Conservation (phyloP, 768 basidiomycete species). For the Jaapia argillacea region DNA sequence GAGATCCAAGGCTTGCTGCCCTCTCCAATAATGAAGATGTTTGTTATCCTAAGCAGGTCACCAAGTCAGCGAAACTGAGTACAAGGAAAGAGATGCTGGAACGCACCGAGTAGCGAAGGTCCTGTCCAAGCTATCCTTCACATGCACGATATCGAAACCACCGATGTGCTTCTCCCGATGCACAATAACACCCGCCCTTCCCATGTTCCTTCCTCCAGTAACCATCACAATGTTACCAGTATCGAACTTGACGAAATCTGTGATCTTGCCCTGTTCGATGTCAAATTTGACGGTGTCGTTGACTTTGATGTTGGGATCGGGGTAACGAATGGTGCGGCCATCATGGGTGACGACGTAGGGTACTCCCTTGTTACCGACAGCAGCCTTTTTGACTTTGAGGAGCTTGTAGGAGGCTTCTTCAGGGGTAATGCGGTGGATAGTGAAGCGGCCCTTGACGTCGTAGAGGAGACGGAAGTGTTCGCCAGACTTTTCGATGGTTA, state of each 20-base stretch:
- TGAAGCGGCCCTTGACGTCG: slow-evolving; percentile 99
- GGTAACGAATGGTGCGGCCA: slow-evolving; percentile 99
- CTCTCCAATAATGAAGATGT: slow-evolving; percentile 98
- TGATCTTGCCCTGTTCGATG: slow-evolving; percentile 89
- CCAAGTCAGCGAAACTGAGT: background rate
- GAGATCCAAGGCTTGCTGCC: slow-evolving; percentile 95
- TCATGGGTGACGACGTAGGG: slow-evolving; percentile 98
- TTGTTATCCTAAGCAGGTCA: slow-evolving; percentile 57
- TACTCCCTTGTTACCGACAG: slow-evolving; percentile 87
- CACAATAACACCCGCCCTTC: slow-evolving; percentile 91
- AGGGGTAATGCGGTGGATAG: slow-evolving; percentile 97
- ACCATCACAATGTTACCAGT: slow-evolving; percentile 95
- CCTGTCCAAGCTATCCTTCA: slow-evolving; percentile 90
- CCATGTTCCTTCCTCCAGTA: slow-evolving; percentile 99
- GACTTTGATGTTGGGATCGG: slow-evolving; percentile 89
- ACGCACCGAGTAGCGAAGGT: slow-evolving; percentile 95
- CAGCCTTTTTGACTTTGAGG: slow-evolving; percentile 86
- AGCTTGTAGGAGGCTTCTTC: slow-evolving; percentile 98
- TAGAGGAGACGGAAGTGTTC: slow-evolving; percentile 99
- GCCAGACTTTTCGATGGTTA: slow-evolving; percentile 95
- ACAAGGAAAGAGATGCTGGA: background rate
- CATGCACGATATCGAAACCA: slow-evolving; percentile 98
- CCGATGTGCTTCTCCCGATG: slow-evolving; percentile 97
- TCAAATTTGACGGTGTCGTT: slow-evolving; percentile 99
- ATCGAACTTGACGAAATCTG: slow-evolving; percentile 90